phyloP scores from a whole-genome alignment of 2,329 filamentous ascomycete species.

The Golovinomyces cichoracearum region DNA sequence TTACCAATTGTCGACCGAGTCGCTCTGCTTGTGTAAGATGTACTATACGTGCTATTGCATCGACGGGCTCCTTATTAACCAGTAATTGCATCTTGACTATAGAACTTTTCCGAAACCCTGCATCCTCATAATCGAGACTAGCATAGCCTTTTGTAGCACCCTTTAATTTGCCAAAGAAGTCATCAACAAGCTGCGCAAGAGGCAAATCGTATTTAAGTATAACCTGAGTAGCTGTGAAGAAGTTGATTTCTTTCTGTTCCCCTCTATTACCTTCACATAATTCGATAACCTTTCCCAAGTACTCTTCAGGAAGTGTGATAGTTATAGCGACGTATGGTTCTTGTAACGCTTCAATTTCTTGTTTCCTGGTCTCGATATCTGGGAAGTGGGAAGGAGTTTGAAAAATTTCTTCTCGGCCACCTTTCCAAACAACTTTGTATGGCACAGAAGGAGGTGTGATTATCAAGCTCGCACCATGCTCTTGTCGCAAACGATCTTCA shows the following conservation, averaged over 20 bases:
- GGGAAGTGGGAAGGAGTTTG: constrained; percentile 77
- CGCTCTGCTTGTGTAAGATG: constrained; percentile 59
- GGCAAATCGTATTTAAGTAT: constrained; percentile 85
- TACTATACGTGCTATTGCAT: constrained; percentile 77
- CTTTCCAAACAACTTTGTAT: constrained; percentile 55
- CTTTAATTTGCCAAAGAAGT: constrained; percentile 93
- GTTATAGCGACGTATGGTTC: constrained; percentile 60
- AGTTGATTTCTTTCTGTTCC: constrained; percentile 63
- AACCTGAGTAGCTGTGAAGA: constrained; percentile 77
- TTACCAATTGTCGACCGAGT: constrained; percentile 67
- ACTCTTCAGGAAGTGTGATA: constrained; percentile 77
- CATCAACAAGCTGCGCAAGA: constrained; percentile 71
- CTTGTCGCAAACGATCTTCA: constrained; percentile 77
- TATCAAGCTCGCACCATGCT: constrained; percentile 84
- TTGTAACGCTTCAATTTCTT: constrained; percentile 31
- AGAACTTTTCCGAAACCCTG: constrained; percentile 55
- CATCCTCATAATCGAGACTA: constrained; percentile 87
- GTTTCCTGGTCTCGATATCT: constrained; percentile 29
- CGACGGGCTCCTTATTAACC: constrained; percentile 79
- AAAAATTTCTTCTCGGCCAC: constrained; percentile 54
- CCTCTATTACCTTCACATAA: constrained; percentile 77
- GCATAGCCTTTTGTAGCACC: constrained; percentile 86
- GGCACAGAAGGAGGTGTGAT: constrained; percentile 91
- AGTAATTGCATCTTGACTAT: constrained; percentile 77
- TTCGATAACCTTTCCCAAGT: constrained; percentile 81